Evolutionary conservation across 768 basidiomycete genomes (phyloP).

Genomic region (Podaxis sp.): DNA sequence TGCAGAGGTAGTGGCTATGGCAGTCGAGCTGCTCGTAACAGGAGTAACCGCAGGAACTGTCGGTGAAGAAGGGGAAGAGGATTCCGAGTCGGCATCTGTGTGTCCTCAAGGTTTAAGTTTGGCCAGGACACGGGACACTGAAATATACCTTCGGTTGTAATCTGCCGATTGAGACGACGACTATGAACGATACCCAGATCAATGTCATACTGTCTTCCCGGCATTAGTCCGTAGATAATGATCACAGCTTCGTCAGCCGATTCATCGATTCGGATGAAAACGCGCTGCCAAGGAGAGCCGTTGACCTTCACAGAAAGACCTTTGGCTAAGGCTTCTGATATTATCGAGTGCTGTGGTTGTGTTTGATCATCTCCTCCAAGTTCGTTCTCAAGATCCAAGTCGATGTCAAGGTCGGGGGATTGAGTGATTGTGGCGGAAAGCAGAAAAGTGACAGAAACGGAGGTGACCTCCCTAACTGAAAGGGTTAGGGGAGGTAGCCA

Average conservation of each 20-base stretch:
- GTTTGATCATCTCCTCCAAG: conserved; percentile 14
- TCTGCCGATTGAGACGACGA: conserved; percentile 49
- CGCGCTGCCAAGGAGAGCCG: conserved; percentile 73
- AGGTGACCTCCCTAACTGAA: conserved; percentile 77
- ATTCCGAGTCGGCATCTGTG: conserved; percentile 32
- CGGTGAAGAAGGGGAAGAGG: conserved; percentile 28
- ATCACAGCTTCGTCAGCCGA: conserved; percentile 86
- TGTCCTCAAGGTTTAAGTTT: background rate
- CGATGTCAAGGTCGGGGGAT: conserved; percentile 7
- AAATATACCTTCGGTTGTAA: conserved; percentile 63
- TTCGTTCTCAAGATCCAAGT: conserved; percentile 7
- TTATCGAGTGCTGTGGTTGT: conserved; percentile 34
- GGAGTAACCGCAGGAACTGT: conserved; percentile 10
- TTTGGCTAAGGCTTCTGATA: conserved; percentile 68
- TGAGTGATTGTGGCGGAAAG: conserved; percentile 44
- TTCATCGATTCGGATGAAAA: conserved; percentile 79
- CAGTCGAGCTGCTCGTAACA: background rate
- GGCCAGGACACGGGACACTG: background rate
- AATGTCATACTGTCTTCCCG: conserved; percentile 88
- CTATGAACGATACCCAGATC: conserved; percentile 71
- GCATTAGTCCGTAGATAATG: conserved; percentile 86
- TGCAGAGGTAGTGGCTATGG: conserved; percentile 1
- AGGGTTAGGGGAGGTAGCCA: conserved; percentile 75
- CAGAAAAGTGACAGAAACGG: conserved; percentile 81
- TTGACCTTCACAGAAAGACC: conserved; percentile 83